Base-by-base conservation (phyloP, 495 filamentous ascomycete species). In the Stereocaulon alpinum region DNA sequence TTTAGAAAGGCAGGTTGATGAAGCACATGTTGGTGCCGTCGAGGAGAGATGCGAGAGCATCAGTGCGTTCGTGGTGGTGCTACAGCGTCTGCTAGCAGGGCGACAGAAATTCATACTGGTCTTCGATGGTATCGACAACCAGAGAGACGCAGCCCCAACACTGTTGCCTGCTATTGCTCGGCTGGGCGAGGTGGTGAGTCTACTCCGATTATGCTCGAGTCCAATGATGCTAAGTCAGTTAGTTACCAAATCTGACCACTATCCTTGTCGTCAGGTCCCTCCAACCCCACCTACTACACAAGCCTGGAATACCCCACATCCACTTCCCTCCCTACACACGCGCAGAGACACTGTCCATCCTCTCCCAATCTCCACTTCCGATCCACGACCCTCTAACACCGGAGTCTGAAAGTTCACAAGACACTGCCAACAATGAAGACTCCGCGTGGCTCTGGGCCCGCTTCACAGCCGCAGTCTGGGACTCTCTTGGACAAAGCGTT, bases 71-170 rank as follows among this genome's bases (percentile, higher is more conserved):
- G 79, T 79, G 2, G 86, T 89, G 51, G 80, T 88, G 63, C 70
- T 96, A 43, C 74, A 80, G 61, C 74, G 72, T 62, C 64, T 86
- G 17, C 50, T 61, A 43, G 41, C 41, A 24, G 27, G 50, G 62
- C 61, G n/a, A 63, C 66, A 72, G 40, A 82, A 81, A 65, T 90
- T 95, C 68, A 83, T 91, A 29, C 70, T 96, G 40, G 89, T 94
- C 32, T 81, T 96, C 59, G 94, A 98, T 72, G 88, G 83, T n/a
- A 88, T 96, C 57, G 93, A 97, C 68, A 80, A 76, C 48, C 90
- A 94, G 72, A 74, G 88, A 64, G 94, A 97, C 59, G 81, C 86
- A 10, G 79, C 86, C 3, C 80, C 81, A 12, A 96, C 88, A 0
- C 70, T 96, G 1, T 71, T 96, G n/a, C 82, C 90, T n/a, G 89